Evolutionary conservation across 805 yeast genomes (phyloP), one percentile per base, ranked within the genome.

Genomic region (Nakazawaea wyomingensis): DNA sequence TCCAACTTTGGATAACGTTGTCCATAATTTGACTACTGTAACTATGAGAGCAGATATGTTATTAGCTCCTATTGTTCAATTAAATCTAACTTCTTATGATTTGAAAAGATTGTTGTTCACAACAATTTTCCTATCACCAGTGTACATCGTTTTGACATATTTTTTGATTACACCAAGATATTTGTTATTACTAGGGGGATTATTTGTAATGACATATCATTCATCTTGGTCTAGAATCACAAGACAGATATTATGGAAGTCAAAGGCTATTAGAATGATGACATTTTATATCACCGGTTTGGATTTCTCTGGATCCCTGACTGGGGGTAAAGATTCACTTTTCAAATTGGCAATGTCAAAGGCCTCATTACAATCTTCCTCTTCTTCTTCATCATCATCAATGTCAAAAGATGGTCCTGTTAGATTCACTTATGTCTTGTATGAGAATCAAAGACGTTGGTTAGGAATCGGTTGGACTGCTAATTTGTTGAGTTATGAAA

Each of bases 401-500:
- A n/a, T 48, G 5, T 55, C 57, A 2, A 39, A 37, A 24, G 60
- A 56, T 35, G 55, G 68, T 41, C 78, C 80, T 1, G 89, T 87
- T 24, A 66, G 90, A 44, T 93, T 90, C 62, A 90, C 97, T 4
- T 91, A 87, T 62, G 97, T 88, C 2, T 69, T 93, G 9, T 90
- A 82, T 61, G 99, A 91, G 60, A 91, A 91, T 60, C 98, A 91
- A 66, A 79, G 99, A 57, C 80, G 95, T 54, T 91, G 99, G 99
- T 71, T 91, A 31, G 98, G 97, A 11, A 86, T 91, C 53, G 99
- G 99, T 10, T 91, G 99, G 99, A 91, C 98, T 0, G 72, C 95
- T 13, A 89, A 89, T 56, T 71, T 93, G 58, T 71, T 93, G 48
- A 82, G 95, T 39, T 91, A 91, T 58, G 99, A 91, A 64, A 76